A percentile compares a stretch with the other conserved stretches of the same genome.
phyloP scores from a whole-genome alignment of 2,329 filamentous ascomycete species.

The Scedosporium minutisporum region DNA sequence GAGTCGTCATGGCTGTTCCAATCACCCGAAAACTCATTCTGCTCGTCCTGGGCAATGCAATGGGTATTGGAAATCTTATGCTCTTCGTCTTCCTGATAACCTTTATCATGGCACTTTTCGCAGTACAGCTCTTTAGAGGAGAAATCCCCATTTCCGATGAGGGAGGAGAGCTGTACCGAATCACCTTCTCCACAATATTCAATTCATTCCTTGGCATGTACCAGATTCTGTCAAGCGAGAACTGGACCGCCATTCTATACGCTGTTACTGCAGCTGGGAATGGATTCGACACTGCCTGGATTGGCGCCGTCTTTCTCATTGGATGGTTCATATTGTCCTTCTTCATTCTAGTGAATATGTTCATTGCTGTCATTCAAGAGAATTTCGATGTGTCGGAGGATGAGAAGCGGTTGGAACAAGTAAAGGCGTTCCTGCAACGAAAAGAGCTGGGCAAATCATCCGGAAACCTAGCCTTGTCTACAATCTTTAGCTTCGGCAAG shows the following conservation, averaged over 20 bases:
- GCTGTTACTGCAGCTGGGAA: conserved; percentile 63
- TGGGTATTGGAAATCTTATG: conserved; percentile 88
- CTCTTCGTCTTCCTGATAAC: conserved; percentile 94
- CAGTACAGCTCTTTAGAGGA: conserved; percentile 83
- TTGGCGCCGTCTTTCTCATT: conserved; percentile 82
- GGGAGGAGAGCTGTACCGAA: conserved; percentile 51
- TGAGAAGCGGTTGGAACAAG: conserved; percentile 92
- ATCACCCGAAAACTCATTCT: conserved; percentile 80
- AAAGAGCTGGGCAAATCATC: conserved; percentile 69
- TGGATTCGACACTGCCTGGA: conserved; percentile 69
- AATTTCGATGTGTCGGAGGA: conserved; percentile 99
- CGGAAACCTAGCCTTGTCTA: conserved; percentile 67
- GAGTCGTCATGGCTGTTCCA: conserved; percentile 80
- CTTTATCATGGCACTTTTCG: conserved; percentile 87
- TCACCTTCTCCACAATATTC: conserved; percentile 84
- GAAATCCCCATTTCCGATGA: conserved; percentile 60
- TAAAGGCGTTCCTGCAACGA: conserved; percentile 85
- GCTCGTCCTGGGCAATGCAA: conserved; percentile 80
- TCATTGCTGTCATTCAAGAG: conserved; percentile 99
- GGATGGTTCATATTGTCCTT: conserved; percentile 94
- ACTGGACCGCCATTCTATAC: conserved; percentile 88
- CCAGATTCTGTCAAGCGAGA: conserved; percentile 88
- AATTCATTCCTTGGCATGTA: conserved; percentile 98
- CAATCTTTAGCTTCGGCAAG: conserved; percentile 56
- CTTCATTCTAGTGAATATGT: conserved; percentile 98